Evolutionary conservation across 1,284 basidiomycete genomes (phyloP), one percentile per base, ranked within the genome.

Genomic region (Tilletia walkeri): DNA sequence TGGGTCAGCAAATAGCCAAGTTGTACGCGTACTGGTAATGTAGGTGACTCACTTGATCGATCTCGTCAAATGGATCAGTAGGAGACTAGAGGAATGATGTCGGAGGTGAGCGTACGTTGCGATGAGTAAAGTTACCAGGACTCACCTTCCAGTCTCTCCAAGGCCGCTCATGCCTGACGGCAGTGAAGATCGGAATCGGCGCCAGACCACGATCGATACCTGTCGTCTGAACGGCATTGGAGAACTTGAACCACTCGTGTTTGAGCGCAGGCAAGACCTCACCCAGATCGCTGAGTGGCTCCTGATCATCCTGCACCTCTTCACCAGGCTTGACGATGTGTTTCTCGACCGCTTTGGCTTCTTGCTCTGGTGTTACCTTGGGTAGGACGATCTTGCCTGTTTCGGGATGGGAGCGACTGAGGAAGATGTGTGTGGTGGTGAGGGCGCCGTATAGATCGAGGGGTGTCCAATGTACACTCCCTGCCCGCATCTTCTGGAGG

Each of bases 381-480:
- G 59, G 59, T 1, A 63, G n/a, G n/a, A 63, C 14, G 34, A 63
- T 63, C 36, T 63, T 63, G 36, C 59, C 59, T 7, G 59, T 63
- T 16, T 38, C 59, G 30, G 59, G 59, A 5, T 56, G 59, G 14
- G 39, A 16, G 36, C 59, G 59, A 36, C 34, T 63, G 16, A 80
- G 68, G 36, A 78, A 75, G 54, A 76, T 76, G 61, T 79, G 79
- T 18, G 73, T 74, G 2, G 75, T 79, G 1, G 77, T 76, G 16
- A 82, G 66, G 0, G 80, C 81, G 1, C 78, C 81, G 54, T 82
- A 82, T 18, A 82, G 78, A 65, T 82, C 81, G 79, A 82, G 81
- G 53, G 81, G 73, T 16, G 79, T 79, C 39, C 78, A 73, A 0
- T 75, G 73, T 2, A 80, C 71, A n/a, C 70, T 74, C 3, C 78